Conservation (phyloP, 768 basidiomycete genomes). For the Sistotremastrum suecicum region DNA sequence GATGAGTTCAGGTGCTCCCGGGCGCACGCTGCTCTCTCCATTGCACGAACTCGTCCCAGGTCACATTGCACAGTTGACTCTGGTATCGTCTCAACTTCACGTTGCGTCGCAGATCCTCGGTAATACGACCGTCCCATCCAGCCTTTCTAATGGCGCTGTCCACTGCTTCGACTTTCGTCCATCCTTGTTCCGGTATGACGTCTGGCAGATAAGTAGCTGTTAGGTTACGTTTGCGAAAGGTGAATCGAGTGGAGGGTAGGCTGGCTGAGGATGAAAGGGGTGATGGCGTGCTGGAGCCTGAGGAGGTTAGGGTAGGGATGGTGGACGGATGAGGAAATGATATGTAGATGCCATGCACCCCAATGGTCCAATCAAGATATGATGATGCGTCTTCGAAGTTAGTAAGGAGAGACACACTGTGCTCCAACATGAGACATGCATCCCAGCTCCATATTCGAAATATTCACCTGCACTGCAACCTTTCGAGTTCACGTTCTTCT, state of each 20-base stretch:
- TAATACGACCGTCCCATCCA: constrained; percentile 73
- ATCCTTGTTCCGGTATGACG: constrained; percentile 85
- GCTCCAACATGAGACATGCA: constrained; percentile 1
- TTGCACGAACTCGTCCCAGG: constrained; percentile 62
- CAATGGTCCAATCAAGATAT: constrained; percentile 90
- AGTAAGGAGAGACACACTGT: constrained; percentile 82
- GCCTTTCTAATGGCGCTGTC: constrained; percentile 90
- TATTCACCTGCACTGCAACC: constrained; percentile 77
- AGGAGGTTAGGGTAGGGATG: constrained; percentile 22
- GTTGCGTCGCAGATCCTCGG: constrained; percentile 66
- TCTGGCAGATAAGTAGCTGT: constrained; percentile 89
- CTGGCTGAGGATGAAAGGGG: constrained; percentile 54
- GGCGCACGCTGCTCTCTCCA: constrained; percentile 40
- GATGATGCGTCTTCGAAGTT: constrained; percentile 75
- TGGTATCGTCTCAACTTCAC: constrained; percentile 73
- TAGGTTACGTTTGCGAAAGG: constrained; percentile 39
- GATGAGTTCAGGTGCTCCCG: too few species aligned
- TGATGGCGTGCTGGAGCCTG: constrained; percentile 45
- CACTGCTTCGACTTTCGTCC: constrained; percentile 82
- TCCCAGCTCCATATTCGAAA: neutral
- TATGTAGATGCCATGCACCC: constrained; percentile 85
- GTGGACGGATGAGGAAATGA: constrained; percentile 70
- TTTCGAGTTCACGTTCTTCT: constrained; percentile 56
- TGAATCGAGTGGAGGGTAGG: constrained; percentile 22
- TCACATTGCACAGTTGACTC: constrained; percentile 50